These are phyloP conservation scores for Arabidopsis suecica DNA, from an alignment of 345 rosid genomes.

Conservation along the genomic window DNA sequence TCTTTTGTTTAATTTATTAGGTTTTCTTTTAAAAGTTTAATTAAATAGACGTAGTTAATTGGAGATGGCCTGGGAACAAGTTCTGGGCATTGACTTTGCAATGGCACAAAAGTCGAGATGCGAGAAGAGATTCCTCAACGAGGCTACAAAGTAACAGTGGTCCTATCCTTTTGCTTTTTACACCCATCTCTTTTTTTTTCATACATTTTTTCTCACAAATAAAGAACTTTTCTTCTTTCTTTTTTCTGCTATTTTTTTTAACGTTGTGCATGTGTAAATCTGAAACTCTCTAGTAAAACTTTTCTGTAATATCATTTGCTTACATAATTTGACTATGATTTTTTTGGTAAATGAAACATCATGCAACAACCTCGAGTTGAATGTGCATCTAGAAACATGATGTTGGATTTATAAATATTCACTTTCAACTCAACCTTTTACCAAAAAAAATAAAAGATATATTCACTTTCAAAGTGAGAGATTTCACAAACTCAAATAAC, in stretches of 20 bases:
- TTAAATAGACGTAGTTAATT: not conserved
- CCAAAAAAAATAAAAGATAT: too few species aligned
- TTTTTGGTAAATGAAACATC: not conserved
- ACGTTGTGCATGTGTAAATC: constrained; percentile 5
- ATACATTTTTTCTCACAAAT: constrained; percentile 3
- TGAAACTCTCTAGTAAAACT: not conserved
- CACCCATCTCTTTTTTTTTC: constrained; percentile 39
- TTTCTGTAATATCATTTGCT: not conserved
- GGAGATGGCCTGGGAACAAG: constrained; percentile 51
- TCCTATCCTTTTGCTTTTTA: constrained; percentile 50
- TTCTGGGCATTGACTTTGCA: constrained; percentile 68
- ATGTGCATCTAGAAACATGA: not conserved
- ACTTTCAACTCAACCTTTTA: not conserved
- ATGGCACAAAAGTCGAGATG: constrained; percentile 48
- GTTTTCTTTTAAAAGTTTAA: constrained; percentile 14
- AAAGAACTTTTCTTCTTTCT: constrained; percentile 8
- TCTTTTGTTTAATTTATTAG: not conserved
- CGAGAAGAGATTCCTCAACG: constrained; percentile 71
- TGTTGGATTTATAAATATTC: not conserved
- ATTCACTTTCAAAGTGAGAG: not conserved
- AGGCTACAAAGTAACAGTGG: constrained; percentile 50
- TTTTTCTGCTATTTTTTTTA: not conserved
- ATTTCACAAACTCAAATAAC: too few species aligned
- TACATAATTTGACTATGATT: not conserved
- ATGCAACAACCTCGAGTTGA: not conserved